Percentiles rank a stretch among this genome's conserved stretches.
phyloP scores from a whole-genome alignment of 805 yeast species.

The Yarrowia divulgata region DNA sequence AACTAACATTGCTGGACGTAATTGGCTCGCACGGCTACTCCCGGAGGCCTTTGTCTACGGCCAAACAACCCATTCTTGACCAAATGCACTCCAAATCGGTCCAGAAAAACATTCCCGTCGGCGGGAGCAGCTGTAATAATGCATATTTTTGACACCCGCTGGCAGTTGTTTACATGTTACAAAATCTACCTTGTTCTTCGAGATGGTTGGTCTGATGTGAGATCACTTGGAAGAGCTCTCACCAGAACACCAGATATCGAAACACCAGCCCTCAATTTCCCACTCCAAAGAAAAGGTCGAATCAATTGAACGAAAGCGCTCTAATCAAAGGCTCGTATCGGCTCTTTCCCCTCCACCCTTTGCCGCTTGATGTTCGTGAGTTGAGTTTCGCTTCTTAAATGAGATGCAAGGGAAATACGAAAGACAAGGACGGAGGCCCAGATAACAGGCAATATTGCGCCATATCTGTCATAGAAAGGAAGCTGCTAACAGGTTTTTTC shows the following conservation, averaged over 20 bases:
- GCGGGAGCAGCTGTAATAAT: background rate
- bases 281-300: no score
- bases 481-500: no score
- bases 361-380: background rate
- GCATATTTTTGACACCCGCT: background rate
- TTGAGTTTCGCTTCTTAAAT: background rate
- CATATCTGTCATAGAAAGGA: background rate
- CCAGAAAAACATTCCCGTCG: background rate
- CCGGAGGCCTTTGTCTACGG: background rate
- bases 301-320: no score
- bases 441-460: background rate
- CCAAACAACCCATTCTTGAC: background rate
- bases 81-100: constrained; percentile 7
- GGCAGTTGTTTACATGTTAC: background rate
- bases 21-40: background rate
- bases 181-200: background rate
- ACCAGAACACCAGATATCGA: no score
- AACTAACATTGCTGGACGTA: no score
- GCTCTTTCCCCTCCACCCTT: background rate
- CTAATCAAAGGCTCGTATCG: no score
- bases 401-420: constrained; percentile 4
- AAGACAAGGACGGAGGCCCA: background rate
- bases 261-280: no score
- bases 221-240: no score
- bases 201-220: no score